Percentiles rank a stretch among this genome's conserved stretches.
Evolutionary conservation across 2,329 filamentous ascomycete genomes (phyloP).

Genomic region (Pestalotiopsis sp.): DNA sequence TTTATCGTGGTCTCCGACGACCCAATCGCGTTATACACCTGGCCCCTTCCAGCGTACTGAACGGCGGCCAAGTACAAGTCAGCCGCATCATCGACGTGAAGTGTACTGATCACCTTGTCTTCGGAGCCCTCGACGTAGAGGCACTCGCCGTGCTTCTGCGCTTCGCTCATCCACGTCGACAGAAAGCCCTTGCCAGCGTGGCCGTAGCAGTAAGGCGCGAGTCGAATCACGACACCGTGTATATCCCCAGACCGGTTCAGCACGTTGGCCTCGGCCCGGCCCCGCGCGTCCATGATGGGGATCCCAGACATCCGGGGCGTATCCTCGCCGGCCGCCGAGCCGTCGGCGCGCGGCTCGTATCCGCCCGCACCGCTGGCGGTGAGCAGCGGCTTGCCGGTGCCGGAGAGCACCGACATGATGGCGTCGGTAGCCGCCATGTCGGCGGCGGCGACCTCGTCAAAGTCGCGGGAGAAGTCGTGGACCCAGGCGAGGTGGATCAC

Average conservation of each 20-base stretch:
- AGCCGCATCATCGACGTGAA: constrained; percentile 47
- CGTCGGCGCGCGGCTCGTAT: constrained; percentile 29
- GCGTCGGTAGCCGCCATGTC: constrained; percentile 40
- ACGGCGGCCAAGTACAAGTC: constrained; percentile 39
- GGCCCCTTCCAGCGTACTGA: constrained; percentile 34
- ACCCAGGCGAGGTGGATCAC: constrained; percentile 43
- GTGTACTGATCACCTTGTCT: constrained; percentile 26
- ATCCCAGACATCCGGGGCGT: constrained; percentile 21
- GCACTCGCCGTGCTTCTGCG: constrained; percentile 29
- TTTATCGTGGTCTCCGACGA: constrained; percentile 34
- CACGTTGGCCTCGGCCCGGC: constrained; percentile 32
- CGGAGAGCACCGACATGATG: constrained; percentile 35
- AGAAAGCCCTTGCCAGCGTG: constrained; percentile 38
- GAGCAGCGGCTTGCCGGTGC: constrained; percentile 38
- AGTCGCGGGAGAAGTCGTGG: constrained; percentile 27
- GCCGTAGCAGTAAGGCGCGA: constrained; percentile 48
- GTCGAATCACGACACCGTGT: constrained; percentile 36
- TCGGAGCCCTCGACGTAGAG: constrained; percentile 32
- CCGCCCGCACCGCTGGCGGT: constrained; percentile 36
- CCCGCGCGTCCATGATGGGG: constrained; percentile 19
- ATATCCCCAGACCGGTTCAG: constrained; percentile 32
- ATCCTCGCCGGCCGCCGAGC: constrained; percentile 18
- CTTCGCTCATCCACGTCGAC: constrained; percentile 32
- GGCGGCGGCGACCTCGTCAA: constrained; percentile 27
- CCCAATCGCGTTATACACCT: constrained; percentile 36